Evolutionary conservation across 129 eudicot genomes (phyloP), one percentile per base, ranked within the genome.

Genomic region (Gnaphalium uliginosum): DNA sequence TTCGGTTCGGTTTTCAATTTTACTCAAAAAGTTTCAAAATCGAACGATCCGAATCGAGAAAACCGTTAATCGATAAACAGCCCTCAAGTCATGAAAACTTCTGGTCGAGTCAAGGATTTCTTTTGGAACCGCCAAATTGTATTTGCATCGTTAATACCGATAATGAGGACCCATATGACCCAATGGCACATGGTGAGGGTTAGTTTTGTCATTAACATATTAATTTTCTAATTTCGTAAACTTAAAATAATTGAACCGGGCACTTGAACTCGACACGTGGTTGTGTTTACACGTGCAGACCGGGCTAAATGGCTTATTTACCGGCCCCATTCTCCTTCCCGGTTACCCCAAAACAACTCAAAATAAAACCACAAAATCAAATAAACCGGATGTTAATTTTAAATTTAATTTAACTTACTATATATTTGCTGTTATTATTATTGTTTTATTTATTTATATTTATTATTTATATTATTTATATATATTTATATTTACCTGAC

Each of bases 281-380:
- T 58, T 62, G 10, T 48, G 18, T 57, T 53, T 41, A 27, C 81
- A 77, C 76, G 76, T 78, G 81, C 76, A 32, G 70, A 78, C 63
- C 81, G 73, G 70, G 3, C 50, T 78, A 59, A 69, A 78, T 65
- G 81, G 76, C 81, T 58, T 17, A 18, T 59, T 59, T 19, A 78
- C 63, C 81, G 81, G 81, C 19, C 81, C 75, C 75, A 8, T 54
- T 54, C 23, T 8, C 61, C 22, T 54, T 51, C 19, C 43, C 50
- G 50, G 50, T 43, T 43, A 43, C 17, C 50, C 17, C 50, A 43
- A 43, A 57, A 60, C 60, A n/a, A 57, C 60, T 23, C n/a, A 25
- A n/a, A 68, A 23, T 59, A 11, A 21, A 23, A 59, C n/a, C 27
- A 23, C 25, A 8, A 21, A 37, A 54, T 68, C 30, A 67, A 17